Evolutionary conservation across 2,329 filamentous ascomycete species (phyloP), one percentile per base, ranked within the genome.

Genomic region (Parasarocladium wereldwijsianum): DNA sequence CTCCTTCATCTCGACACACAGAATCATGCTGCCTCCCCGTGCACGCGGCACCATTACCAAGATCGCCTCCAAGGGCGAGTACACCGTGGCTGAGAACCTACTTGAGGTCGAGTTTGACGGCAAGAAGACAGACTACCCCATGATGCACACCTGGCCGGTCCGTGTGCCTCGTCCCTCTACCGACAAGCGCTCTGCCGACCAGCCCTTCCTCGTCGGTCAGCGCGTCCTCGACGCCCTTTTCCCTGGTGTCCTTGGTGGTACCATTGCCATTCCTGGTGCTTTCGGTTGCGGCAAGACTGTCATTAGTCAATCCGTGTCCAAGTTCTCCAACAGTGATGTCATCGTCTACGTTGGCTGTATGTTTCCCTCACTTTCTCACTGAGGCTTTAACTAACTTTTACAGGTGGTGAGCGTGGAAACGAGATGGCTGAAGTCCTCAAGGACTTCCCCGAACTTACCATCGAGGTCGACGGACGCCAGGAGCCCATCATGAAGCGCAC

Each of bases 401-500:
- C 2, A 60, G 50, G 58, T 16, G 83, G 86, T 44, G 90, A 98
- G 62, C 81, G 90, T 45, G 90, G 90, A 43, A 98, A 98, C 52
- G 90, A 98, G 61, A 98, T 98, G 90, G 90, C 90, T 40, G 90
- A 98, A 70, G 90, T 98, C 43, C 70, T 98, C 70, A 96, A 94
- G 81, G 90, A 98, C 60, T 98, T 98, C 68, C 90, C 90, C 35
- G 86, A 96, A 70, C 81, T 98, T 41, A 81, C 82, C 27, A 98
- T 98, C 50, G 79, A 92, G 12, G 75, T 96, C 43, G 79, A 93
- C 24, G 90, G 90, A 45, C 84, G 87, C 51, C 79, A 87, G 60
- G 90, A 98, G 55, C 86, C 87, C 43, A 98, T 98, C 65, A 98
- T 98, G 90, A 98, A 98, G 74, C 87, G 90, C 55, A 98, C 90